Evolutionary conservation across 768 basidiomycete species (phyloP).

Genomic region (Plicaturopsis crispa): DNA sequence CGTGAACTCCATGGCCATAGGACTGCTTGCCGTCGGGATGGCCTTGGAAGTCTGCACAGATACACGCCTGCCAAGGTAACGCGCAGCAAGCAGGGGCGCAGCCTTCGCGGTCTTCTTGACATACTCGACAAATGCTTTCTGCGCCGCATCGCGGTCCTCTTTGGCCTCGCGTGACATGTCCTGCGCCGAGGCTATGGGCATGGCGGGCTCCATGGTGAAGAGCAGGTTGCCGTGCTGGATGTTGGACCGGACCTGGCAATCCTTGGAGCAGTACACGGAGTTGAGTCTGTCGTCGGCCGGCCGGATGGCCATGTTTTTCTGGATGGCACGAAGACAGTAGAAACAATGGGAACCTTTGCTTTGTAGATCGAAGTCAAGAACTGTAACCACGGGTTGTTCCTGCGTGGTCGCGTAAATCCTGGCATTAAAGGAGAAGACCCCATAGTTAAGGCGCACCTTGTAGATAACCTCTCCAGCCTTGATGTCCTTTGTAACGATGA

Average conservation of each 20-base stretch:
- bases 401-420: slow-evolving; percentile 25
- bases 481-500: slow-evolving; percentile 63
- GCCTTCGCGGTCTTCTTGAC: slow-evolving; percentile 40
- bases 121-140: slow-evolving; percentile 49
- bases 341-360: slow-evolving; percentile 61
- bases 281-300: slow-evolving; percentile 43
- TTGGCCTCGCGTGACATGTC: slow-evolving; percentile 22
- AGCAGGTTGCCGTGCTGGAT: slow-evolving; percentile 60
- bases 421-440: slow-evolving; percentile 5
- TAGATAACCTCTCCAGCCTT: slow-evolving; percentile 70
- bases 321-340: slow-evolving; percentile 60
- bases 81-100: slow-evolving; percentile 53
- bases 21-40: slow-evolving; percentile 17
- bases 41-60: slow-evolving; percentile 56
- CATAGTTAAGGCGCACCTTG: slow-evolving; percentile 34
- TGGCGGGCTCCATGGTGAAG: slow-evolving; percentile 57
- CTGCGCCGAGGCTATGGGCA: slow-evolving; percentile 37
- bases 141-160: slow-evolving; percentile 48
- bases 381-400: slow-evolving; percentile 70
- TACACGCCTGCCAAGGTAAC: slow-evolving; percentile 69
- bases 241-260: slow-evolving; percentile 50
- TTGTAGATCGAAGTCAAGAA: slow-evolving; percentile 67
- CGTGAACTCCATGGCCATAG: slow-evolving; percentile 28
- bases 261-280: slow-evolving; percentile 67
- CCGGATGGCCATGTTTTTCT: slow-evolving; percentile 34